Evolutionary conservation across 495 filamentous ascomycete genomes (phyloP), one percentile per base, ranked within the genome.

Genomic region (Jackrogersella multiformis): DNA sequence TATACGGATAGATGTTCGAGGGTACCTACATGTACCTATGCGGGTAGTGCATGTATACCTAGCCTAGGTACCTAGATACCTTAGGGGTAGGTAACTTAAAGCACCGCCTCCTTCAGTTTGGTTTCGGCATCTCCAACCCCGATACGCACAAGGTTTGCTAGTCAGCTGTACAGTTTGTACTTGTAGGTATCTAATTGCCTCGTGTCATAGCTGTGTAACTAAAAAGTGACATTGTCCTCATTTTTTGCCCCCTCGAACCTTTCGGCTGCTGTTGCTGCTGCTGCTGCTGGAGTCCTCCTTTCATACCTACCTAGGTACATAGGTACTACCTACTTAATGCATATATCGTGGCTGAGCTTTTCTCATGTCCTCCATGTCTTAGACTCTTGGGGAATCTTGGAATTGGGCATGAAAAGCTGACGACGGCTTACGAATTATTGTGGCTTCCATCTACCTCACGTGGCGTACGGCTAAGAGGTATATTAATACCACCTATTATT

Each of bases 301-400:
- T n/a, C n/a, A n/a, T n/a, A n/a, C n/a, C n/a, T n/a, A n/a, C n/a
- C n/a, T n/a, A n/a, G n/a, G n/a, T n/a, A 44, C 4, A 52, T n/a
- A n/a, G n/a, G n/a, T n/a, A 24, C 60, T 59, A 64, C 61, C 57
- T 38, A 35, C 12, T 9, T 20, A 18, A 7, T 28, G 20, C 46
- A 24, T 36, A 18, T 3, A 61, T n/a, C 21, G 67, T 64, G 67
- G 67, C 67, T 64, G 56, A 65, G 67, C 24, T 61, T 12, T n/a
- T 1, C 38, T 18, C 38, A 18, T 42, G 23, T 21, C 10, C 48
- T 39, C 56, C 24, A 34, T 61, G 54, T 54, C 45, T 66, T 46
- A 21, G 32, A 60, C 42, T 45, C 46, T 61, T 30, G n/a, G n/a
- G n/a, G n/a, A n/a, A n/a, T n/a, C n/a, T n/a, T n/a, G n/a, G n/a